Percentiles rank a stretch among this genome's conserved stretches.
These are phyloP conservation scores for Sclerotinia minor DNA, from an alignment of 2,329 filamentous ascomycete species.

Conservation along the genomic window DNA sequence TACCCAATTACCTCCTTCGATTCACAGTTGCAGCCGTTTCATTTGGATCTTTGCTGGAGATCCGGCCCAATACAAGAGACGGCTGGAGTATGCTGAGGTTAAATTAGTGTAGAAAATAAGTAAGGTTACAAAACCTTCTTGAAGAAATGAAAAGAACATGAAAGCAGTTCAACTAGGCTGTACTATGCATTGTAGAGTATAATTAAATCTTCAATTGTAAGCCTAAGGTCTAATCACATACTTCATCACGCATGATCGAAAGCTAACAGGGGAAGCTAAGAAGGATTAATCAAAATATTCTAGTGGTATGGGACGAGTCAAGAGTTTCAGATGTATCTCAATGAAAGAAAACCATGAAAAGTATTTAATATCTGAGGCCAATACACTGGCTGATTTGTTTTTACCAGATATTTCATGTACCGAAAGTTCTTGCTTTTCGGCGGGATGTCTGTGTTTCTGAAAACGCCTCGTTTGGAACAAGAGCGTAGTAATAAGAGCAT, in stretches of 20 bases:
- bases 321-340: not conserved
- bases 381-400: too few species aligned
- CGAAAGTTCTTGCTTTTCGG: too few species aligned
- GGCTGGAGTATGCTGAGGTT: constrained; percentile 38
- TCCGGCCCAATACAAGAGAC: constrained; percentile 29
- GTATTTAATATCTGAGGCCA: too few species aligned
- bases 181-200: constrained; percentile 12
- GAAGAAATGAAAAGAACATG: constrained; percentile 5
- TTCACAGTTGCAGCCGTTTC: not conserved
- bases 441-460: too few species aligned
- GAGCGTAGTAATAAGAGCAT: too few species aligned
- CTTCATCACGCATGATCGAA: not conserved
- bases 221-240: not conserved
- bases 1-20: too few species aligned
- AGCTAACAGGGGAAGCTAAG: not conserved
- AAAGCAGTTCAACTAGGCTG: not conserved
- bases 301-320: not conserved
- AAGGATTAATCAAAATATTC: not conserved
- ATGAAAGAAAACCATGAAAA: not conserved
- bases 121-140: constrained; percentile 30
- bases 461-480: too few species aligned
- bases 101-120: constrained; percentile 35
- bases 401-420: too few species aligned
- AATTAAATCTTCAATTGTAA: not conserved
- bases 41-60: constrained; percentile 1